Evolutionary conservation across 148 eudicot species (phyloP), one percentile per base, ranked within the genome.

Genomic region (Chenopodium berlandieri): DNA sequence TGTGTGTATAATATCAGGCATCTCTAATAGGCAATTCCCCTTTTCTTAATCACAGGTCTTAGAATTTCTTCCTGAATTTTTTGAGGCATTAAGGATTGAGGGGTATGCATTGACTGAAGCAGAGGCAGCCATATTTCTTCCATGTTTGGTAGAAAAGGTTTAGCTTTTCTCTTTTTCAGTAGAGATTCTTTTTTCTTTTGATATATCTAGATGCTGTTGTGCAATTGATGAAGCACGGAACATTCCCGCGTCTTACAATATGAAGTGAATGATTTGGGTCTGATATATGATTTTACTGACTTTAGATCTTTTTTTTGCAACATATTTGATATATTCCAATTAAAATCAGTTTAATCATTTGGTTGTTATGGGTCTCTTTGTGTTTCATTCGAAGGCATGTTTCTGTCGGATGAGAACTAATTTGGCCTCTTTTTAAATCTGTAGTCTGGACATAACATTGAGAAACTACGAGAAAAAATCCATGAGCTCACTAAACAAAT

Each of bases 381-480:
- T 60, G 34, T 7, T 76, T n/a, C 46, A 48, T 81, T 66, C 77
- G 23, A 34, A 81, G 54, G 65, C 13, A 1, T 37, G 65, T 77
- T 50, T 66, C n/a, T 50, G 47, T 34, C 40, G 40, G 52, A 69
- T 30, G 46, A 48, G 16, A 71, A 30, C 74, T 56, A 11, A 81
- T 31, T 11, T 75, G 73, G 20, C 71, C 62, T 76, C 40, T 69
- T 78, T 44, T 52, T 83, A n/a, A 58, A 69, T 27, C 44, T 90
- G 84, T 89, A 96, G 98, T 89, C 90, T 79, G 98, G 99, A 67
- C 99, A 96, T 87, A 94, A 96, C 86, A 96, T 92, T 71, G 99
- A 96, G 83, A 96, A 92, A 84, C 86, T 96, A 31, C 87, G 99
- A 78, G 98, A 94, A 75, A 96, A 96, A 80, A 86, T 96, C 84